Base-by-base conservation (phyloP, 2,329 filamentous ascomycete species). In the Hymenoscyphus fructigenus region DNA sequence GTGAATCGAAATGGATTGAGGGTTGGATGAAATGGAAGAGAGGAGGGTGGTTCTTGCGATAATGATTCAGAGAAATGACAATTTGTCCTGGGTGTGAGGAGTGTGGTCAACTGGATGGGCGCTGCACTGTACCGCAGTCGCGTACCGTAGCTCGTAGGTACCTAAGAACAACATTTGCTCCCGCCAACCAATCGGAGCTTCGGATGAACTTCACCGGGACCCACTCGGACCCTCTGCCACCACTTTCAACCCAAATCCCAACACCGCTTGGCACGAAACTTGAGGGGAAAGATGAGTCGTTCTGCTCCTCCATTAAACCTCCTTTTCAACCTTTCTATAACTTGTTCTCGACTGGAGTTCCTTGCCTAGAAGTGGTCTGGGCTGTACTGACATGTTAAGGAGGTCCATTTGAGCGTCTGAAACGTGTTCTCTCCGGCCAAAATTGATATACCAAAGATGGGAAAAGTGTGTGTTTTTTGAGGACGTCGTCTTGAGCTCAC, bases 401-500 rank as follows among this genome's bases (percentile, higher is more conserved):
- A 55, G 32, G 5, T 23, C 38, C 23, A 59, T 66, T 50, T 36
- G 14, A 10, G 26, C 23, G n/a, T 58, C 32, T 58, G n/a, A 53
- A 59, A 36, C 23, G 20, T 17, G n/a, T 59, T 29, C 10, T 20
- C 36, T 10, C 1, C 4, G 50, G 38, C 34, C 28, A 57, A 59
- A 53, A 34, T 29, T 17, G 47, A 29, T 38, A 47, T 50, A 23
- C 12, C 26, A 28, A 53, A 57, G 34, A 61, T 17, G 26, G 41
- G 29, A 57, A 65, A 65, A 67, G 44, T 36, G 38, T 44, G 50
- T 60, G 60, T 60, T 62, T 65, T 62, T 50, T 62, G 60, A 36
- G 57, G 29, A 34, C 47, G 59, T 53, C 47, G 47, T 26, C 20
- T 26, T 53, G 58, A 58, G n/a, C 15, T 53, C 9, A 57, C 59